Evolutionary conservation across 768 basidiomycete species (phyloP).

Genomic region (Sistotremastrum suecicum): DNA sequence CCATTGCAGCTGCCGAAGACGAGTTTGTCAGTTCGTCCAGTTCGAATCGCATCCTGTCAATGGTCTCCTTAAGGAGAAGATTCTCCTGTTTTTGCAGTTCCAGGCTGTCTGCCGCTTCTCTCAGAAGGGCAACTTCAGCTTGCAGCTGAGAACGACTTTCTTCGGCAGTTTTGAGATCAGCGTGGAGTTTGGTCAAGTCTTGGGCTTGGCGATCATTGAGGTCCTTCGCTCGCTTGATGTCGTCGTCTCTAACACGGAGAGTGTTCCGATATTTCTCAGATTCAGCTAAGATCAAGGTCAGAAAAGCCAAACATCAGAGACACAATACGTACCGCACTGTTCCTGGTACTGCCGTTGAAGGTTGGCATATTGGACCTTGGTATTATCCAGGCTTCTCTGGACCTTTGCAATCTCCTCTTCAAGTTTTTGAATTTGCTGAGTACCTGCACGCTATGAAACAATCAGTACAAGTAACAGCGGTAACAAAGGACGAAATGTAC

Average conservation of each 20-base stretch:
- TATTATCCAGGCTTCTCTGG: conserved; percentile 58
- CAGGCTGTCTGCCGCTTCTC: conserved; percentile 56
- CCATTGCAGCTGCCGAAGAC: conserved; percentile 21
- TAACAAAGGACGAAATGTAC: conserved; percentile 21
- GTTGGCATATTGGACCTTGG: conserved; percentile 57
- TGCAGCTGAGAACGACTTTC: conserved; percentile 59
- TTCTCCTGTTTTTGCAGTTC: conserved; percentile 96
- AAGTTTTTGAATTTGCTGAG: conserved; percentile 48
- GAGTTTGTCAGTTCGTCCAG: conserved; percentile 76
- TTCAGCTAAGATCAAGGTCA: conserved; percentile 29
- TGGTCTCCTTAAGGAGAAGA: conserved; percentile 84
- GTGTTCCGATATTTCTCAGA: conserved; percentile 69
- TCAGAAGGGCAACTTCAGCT: conserved; percentile 51
- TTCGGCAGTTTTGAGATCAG: conserved; percentile 61
- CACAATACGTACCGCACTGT: conserved; percentile 50
- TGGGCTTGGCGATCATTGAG: conserved; percentile 41
- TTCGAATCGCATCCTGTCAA: conserved; percentile 87
- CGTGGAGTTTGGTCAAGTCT: conserved; percentile 51
- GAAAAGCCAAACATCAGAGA: background rate
- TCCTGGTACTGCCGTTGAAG: conserved; percentile 83
- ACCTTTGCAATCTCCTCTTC: conserved; percentile 73
- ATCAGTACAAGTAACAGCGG: conserved; percentile 9
- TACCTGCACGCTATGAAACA: conserved; percentile 39
- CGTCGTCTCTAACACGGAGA: conserved; percentile 61
- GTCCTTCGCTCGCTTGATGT: conserved; percentile 53